These are phyloP conservation scores for Aspergillus sclerotialis DNA, from an alignment of 2,329 filamentous ascomycete genomes.

Conservation along the genomic window DNA sequence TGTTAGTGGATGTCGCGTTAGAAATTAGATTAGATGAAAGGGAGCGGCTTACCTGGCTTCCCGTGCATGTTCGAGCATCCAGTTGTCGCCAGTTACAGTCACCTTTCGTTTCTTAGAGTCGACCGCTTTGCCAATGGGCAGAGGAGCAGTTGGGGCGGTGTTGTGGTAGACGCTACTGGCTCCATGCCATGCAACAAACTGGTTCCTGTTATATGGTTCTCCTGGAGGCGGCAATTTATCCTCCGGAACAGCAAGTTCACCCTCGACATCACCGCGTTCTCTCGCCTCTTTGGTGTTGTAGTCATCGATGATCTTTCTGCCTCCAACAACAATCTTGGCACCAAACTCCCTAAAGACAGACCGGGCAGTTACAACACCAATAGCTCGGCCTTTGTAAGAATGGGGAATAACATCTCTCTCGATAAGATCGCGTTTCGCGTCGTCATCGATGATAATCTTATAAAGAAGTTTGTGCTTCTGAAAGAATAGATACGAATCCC, in stretches of 20 bases:
- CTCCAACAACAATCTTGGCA: slow-evolving; percentile 86
- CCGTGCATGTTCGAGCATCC: slow-evolving; percentile 91
- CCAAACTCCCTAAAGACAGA: slow-evolving; percentile 98
- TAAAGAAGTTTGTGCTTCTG: slow-evolving; percentile 93
- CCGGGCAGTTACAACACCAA: slow-evolving; percentile 91
- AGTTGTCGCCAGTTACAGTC: slow-evolving; percentile 86
- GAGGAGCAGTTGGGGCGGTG: slow-evolving; percentile 66
- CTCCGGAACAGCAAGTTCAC: slow-evolving; percentile 83
- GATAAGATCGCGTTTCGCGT: slow-evolving; percentile 96
- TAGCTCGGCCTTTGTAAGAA: slow-evolving; percentile 95
- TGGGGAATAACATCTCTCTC: slow-evolving; percentile 92
- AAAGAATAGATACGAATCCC: slow-evolving; percentile 98
- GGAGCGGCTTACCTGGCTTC: slow-evolving; percentile 66
- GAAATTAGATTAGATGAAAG: neutral
- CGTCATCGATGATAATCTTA: slow-evolving; percentile 96
- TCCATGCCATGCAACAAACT: slow-evolving; percentile 97
- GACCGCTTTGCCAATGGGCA: slow-evolving; percentile 63
- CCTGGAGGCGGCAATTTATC: slow-evolving; percentile 69
- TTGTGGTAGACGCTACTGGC: slow-evolving; percentile 94
- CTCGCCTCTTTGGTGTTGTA: slow-evolving; percentile 73
- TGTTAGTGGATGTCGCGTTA: slow-evolving; percentile 6
- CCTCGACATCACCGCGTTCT: slow-evolving; percentile 73
- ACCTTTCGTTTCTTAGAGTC: slow-evolving; percentile 79
- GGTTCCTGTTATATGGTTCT: slow-evolving; percentile 95
- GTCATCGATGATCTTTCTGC: slow-evolving; percentile 78